Evolutionary conservation across 192 early-diverging fungal genomes (phyloP), one percentile per base, ranked within the genome.

Genomic region (Rhizoclosmatium sp.): DNA sequence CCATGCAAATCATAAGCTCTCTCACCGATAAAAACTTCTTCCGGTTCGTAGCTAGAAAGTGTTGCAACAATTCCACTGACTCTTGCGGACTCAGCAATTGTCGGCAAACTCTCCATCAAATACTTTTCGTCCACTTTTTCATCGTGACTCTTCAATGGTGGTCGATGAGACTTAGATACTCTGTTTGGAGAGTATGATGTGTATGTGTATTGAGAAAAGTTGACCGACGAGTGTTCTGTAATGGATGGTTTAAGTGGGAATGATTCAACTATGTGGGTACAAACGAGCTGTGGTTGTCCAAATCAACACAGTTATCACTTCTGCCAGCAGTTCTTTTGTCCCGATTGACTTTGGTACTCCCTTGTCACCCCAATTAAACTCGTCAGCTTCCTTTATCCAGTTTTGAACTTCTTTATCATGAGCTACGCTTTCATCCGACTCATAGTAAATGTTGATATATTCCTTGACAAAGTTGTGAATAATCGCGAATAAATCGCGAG

Each of bases 171-270:
- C 39, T 65, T 65, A 10, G 31, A 14, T 21, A 10, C 10, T 39
- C 64, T 14, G 71, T 58, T 72, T 10, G 71, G 71, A 42, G 56
- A 7, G 56, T 72, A 72, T 12, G 19, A 19, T 23, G 54, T 59
- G 41, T 59, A 62, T 16, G 60, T 60, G 60, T 64, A 64, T 64
- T 75, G 73, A 1, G 73, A 60, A 44, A 46, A 75, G 46, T 75
- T 75, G 47, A 64, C n/a, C 9, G 73, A 62, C 2, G 59, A 64
- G 60, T 75, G 73, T 47, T 69, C 67, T 69, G 54, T 14, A 47
- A n/a, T 14, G n/a, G 10, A 65, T 23, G 16, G 40, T 23, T 58
- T 65, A 47, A 47, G 12, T 16, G 45, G 7, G 16, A 69, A 46
- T 12, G 5, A 47, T 12, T 16, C 16, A 41, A 69, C 14, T n/a